Evolutionary conservation across 2,329 filamentous ascomycete species (phyloP).

Genomic region (Rhynchosporium secalis): DNA sequence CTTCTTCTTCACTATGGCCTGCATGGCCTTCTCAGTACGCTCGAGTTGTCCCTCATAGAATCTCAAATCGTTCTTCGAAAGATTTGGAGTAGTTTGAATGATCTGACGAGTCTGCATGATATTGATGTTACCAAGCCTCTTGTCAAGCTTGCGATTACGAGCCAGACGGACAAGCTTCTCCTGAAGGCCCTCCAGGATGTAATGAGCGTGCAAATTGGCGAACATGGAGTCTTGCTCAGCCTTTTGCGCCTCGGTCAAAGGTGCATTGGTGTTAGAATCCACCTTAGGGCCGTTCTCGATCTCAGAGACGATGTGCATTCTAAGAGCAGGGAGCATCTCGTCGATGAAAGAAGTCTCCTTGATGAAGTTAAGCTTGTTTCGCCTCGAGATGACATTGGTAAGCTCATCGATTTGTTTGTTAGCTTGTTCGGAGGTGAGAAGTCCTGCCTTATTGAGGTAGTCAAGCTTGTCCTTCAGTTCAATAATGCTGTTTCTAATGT

Average conservation of each 20-base stretch:
- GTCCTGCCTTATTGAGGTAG: conserved; percentile 2
- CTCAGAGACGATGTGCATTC: not conserved
- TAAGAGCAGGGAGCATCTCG: conserved; percentile 6
- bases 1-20: not conserved
- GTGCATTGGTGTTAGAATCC: not conserved
- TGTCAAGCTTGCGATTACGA: not conserved
- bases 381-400: not conserved
- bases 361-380: not conserved
- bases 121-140: not conserved
- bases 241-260: not conserved
- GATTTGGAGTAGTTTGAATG: not conserved
- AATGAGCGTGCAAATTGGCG: conserved; percentile 3
- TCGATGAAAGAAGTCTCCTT: not conserved
- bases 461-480: conserved; percentile 12
- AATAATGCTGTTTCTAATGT: conserved; percentile 4
- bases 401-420: not conserved
- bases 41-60: not conserved
- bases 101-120: conserved; percentile 3
- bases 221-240: not conserved
- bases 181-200: conserved; percentile 3
- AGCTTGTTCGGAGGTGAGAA: conserved; percentile 2
- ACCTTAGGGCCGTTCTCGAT: not conserved
- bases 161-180: conserved; percentile 12
- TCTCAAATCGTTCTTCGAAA: not conserved
- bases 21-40: not conserved